phyloP scores from a whole-genome alignment of 805 yeast species.

The Ogataea methylovora region DNA sequence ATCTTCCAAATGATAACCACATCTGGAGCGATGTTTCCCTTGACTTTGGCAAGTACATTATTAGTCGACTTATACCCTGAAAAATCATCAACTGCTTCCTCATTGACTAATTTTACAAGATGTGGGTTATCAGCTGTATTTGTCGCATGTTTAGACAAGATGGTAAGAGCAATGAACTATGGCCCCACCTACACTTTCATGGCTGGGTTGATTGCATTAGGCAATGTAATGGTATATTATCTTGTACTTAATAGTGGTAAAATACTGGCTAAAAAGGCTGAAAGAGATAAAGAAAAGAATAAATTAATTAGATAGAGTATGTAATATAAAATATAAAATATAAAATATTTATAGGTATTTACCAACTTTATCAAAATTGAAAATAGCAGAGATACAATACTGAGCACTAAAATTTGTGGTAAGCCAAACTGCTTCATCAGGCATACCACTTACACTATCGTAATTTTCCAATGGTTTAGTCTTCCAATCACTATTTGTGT shows the following conservation, averaged over 20 bases:
- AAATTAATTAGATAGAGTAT: slow-evolving; percentile 1
- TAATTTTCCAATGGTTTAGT: background rate
- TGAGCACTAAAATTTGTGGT: slow-evolving; percentile 4
- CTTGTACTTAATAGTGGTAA: slow-evolving; percentile 14
- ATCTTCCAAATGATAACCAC: slow-evolving; percentile 53
- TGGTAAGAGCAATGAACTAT: slow-evolving; percentile 48
- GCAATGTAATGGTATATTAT: slow-evolving; percentile 7
- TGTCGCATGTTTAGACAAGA: slow-evolving; percentile 55
- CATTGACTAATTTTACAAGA: slow-evolving; percentile 63
- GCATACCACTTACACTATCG: slow-evolving; percentile 1
- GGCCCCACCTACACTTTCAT: slow-evolving; percentile 80
- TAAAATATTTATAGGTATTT: background rate
- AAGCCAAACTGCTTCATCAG: slow-evolving; percentile 1
- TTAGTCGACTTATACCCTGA: slow-evolving; percentile 72
- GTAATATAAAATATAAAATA: background rate
- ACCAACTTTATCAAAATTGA: background rate
- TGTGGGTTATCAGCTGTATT: slow-evolving; percentile 69
- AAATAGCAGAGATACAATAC: slow-evolving; percentile 3
- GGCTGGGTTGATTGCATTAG: slow-evolving; percentile 35
- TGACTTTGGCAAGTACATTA: slow-evolving; percentile 55
- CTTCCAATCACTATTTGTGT: slow-evolving; percentile 1
- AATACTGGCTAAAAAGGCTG: too few relatives aligned
- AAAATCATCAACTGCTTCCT: slow-evolving; percentile 65
- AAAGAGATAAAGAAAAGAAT: background rate
- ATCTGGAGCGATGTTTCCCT: slow-evolving; percentile 47